Evolutionary conservation across 345 rosid genomes (phyloP), one percentile per base, ranked within the genome.

Genomic region (Lepidium didymum): DNA sequence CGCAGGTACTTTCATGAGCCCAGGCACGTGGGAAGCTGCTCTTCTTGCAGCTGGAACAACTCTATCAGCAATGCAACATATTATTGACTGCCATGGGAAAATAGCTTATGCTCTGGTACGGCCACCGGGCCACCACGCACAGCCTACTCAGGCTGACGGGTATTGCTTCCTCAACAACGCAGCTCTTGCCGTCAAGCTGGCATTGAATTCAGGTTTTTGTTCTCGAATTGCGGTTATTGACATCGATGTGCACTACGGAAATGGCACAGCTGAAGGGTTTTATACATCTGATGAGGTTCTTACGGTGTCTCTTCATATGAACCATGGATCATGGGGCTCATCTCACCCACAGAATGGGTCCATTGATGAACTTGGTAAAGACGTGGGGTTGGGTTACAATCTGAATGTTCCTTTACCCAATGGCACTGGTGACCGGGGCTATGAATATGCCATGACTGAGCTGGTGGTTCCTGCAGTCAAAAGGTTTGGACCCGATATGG

Each of bases 101-200:
- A 12, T 90, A 23, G 81, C 87, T 3, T 90, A 85, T 73, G 82
- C 96, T 18, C 66, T 92, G 57, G 96, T 92, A 27, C 87, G 96
- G 34, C 96, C 96, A 62, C 98, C 96, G 0, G 98, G 96, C n/a
- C 96, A 92, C 77, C 98, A 92, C 59, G 81, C 98, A 47, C 96
- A 90, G 79, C 96, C 96, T 55, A 82, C 78, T 67, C 91, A 70
- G 74, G 92, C 97, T 1, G 98, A 93, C 21, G 98, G 98, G 10
- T 93, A 88, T 67, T 90, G 98, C 80, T 92, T 92, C 66, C 78
- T 90, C 19, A 92, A 90, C 83, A 92, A 90, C 35, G 90, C 93
- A 0, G 96, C 84, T 60, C 81, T 92, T 49, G 91, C 96, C 0
- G 87, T 88, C 23, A 84, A 78, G 34, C 67, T 85, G 59, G 93